Base-by-base conservation (phyloP, 176 grass and related monocot genomes). In the Eragrostis curvula region DNA sequence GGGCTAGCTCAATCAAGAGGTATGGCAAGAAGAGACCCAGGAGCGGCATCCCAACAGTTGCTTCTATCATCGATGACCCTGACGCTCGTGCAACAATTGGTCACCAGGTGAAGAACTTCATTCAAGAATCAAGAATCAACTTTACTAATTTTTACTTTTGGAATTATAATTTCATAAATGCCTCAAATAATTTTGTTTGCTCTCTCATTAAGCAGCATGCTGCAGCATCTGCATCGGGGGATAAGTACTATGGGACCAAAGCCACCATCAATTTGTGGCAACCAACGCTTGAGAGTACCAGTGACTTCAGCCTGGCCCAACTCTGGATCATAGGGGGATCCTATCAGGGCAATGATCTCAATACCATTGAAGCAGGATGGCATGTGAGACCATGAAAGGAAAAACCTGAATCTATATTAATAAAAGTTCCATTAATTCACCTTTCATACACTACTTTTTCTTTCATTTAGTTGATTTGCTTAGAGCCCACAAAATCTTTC, bases 191-290 rank as follows among this genome's bases (percentile, higher is more conserved):
- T 20, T 27, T 72, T 47, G 63, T 66, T 30, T 55, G 20, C 11
- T 75, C 58, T 61, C 18, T 51, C 69, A 62, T 60, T 56, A 80
- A 68, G 30, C 71, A 94, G 93, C 93, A 96, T 69, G 93, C 93
- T 15, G 92, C 92, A 67, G 90, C 90, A 58, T 96, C 92, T 78
- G 88, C 90, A 67, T 82, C 92, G 76, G 90, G 90, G 4, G 90
- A 87, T 43, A 92, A 86, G 79, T 92, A 90, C 46, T 96, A 92
- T 67, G 90, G 93, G n/a, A n/a, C n/a, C n/a, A n/a, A n/a, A n/a
- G n/a, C n/a, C n/a, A n/a, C n/a, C n/a, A n/a, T n/a, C n/a, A 80
- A 96, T 67, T 90, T 96, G 41, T 96, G 93, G 93, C 62, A 92
- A 50, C 93, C 93, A 39, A 92, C 76, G 41, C 92, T 96, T 59